A percentile compares a stretch with the other conserved stretches of the same genome.
phyloP scores from a whole-genome alignment of 1,284 basidiomycete genomes.

The Tausonia pullulans region DNA sequence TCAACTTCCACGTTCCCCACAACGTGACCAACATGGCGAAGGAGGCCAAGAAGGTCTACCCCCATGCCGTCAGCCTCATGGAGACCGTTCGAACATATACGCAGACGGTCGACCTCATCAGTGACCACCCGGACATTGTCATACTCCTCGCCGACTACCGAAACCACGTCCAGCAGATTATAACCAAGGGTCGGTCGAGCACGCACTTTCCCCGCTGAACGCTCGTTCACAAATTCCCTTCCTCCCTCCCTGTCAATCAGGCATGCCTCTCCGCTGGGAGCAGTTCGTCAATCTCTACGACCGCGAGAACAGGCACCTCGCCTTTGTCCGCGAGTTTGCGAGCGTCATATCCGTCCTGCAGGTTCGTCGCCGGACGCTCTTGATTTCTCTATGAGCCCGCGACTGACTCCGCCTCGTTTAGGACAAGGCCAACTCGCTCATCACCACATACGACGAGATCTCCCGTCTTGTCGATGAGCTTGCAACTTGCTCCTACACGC shows the following conservation, averaged over 20 bases:
- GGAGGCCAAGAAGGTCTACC: constrained; percentile 94
- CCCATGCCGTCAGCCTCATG: constrained; percentile 96
- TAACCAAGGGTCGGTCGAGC: constrained; percentile 53
- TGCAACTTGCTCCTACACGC: constrained; percentile 68
- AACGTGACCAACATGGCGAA: constrained; percentile 92
- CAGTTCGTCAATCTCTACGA: constrained; percentile 89
- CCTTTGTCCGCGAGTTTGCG: constrained; percentile 90
- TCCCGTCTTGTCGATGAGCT: constrained; percentile 74
- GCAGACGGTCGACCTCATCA: constrained; percentile 81
- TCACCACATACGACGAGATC: constrained; percentile 83
- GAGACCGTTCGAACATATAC: constrained; percentile 94
- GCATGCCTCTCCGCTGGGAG: constrained; percentile 86
- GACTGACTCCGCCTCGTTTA: constrained; percentile 28
- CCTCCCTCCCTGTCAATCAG: constrained; percentile 8
- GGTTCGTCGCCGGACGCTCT: constrained; percentile 33
- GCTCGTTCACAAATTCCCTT: not conserved
- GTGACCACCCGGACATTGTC: constrained; percentile 78
- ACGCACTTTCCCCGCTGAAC: not conserved
- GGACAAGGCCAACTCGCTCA: constrained; percentile 89
- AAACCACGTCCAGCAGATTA: constrained; percentile 82
- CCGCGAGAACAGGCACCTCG: constrained; percentile 76
- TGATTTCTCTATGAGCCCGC: not conserved
- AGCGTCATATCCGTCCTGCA: constrained; percentile 78
- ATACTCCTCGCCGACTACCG: constrained; percentile 87
- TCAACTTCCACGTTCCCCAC: constrained; percentile 89